Base-by-base conservation (phyloP, 202 grass and related monocot species). In the Panicum virgatum region DNA sequence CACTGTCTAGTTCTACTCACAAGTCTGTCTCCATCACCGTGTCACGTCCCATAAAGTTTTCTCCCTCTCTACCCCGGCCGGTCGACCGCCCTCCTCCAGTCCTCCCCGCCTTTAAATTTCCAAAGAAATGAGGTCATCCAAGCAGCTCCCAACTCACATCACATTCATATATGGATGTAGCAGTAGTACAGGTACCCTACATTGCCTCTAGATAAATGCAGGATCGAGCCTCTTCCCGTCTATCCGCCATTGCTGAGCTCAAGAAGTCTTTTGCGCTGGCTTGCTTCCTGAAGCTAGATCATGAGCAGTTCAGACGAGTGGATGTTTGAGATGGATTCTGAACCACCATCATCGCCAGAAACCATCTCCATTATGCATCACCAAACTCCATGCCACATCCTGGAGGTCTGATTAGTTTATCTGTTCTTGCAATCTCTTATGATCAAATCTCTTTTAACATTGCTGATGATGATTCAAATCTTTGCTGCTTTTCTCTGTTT, bases 301-400 rank as follows among this genome's bases (percentile, higher is more conserved):
- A 90, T 90, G 88, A 86, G 83, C 58, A 83, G 79, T 40, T 44
- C 79, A 22, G 83, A 86, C 2, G 73, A 82, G 60, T 26, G 47
- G 16, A 67, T 90, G 61, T 90, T 90, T 54, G 25, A 86, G 79
- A 86, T 90, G 88, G 88, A 90, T 37, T 32, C 15, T 14, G 83
- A 86, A 42, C 11, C 68, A 32, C 43, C 79, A 2, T 61, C 79
- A 15, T 58, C 83, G 5, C 60, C 73, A 12, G 48, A 74, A 51
- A n/a, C 23, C 51, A 68, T 61, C 46, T 54, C 67, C 44, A 54
- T n/a, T n/a, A n/a, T 38, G 68, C 73, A 79, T 37, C 73, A 83
- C n/a, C 83, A 79, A 22, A 43, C 25, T 12, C 61, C 88, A 61
- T 63, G 52, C 83, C 42, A 27, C 83, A 74, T 86, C 60, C 56